These are phyloP conservation scores for Nitzschia sp. DNA, from an alignment of 108 stramenopile genomes.

Conservation along the genomic window DNA sequence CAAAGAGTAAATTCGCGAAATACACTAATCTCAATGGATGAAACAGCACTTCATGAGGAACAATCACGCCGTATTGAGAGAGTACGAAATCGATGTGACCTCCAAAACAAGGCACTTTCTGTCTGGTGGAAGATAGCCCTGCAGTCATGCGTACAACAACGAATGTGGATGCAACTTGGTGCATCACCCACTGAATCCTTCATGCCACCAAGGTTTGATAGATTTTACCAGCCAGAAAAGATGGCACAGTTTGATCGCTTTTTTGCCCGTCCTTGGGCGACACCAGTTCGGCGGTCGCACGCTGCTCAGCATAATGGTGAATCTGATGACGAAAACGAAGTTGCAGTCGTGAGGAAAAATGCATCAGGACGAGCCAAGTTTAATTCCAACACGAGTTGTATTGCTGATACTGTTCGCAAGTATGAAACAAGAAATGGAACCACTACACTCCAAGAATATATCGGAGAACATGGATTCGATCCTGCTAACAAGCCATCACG, in stretches of 20 bases:
- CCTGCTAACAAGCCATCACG: conserved; percentile 24
- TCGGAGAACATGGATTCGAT: conserved; percentile 31
- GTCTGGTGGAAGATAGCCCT: conserved; percentile 78
- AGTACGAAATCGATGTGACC: conserved; percentile 52
- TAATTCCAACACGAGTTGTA: neutral
- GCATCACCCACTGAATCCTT: conserved; percentile 40
- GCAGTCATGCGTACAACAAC: conserved; percentile 68
- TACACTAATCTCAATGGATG: conserved; percentile 4
- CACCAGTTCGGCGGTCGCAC: conserved; percentile 73
- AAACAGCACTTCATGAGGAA: neutral
- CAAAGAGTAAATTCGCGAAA: conserved; percentile 1
- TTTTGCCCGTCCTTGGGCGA: conserved; percentile 70
- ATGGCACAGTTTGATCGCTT: conserved; percentile 74
- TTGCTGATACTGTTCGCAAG: neutral
- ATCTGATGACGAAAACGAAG: conserved; percentile 48
- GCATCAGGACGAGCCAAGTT: conserved; percentile 17
- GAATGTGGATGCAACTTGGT: conserved; percentile 86
- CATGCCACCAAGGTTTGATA: conserved; percentile 72
- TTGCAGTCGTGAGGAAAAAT: conserved; percentile 34
- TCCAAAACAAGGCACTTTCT: conserved; percentile 63
- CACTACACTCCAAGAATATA: conserved; percentile 15
- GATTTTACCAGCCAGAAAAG: conserved; percentile 63
- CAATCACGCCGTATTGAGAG: conserved; percentile 36
- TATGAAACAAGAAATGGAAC: conserved; percentile 1
- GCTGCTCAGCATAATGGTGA: conserved; percentile 58